phyloP scores from a whole-genome alignment of 768 basidiomycete genomes.

The Leccinum longicurvipes region DNA sequence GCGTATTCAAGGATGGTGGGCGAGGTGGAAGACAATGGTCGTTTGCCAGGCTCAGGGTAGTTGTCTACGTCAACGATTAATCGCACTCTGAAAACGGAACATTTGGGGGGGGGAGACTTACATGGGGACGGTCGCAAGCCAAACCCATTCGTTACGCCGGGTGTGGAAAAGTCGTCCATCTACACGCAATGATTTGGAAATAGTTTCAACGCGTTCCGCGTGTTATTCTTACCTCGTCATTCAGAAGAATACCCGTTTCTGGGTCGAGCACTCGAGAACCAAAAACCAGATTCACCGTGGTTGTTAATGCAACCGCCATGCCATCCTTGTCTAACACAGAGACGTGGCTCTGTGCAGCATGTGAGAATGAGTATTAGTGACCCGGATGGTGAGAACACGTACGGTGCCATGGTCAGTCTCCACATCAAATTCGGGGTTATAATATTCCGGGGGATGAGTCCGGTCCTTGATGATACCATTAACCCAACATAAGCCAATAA shows the following conservation, averaged over 20 bases:
- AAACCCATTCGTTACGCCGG: constrained; percentile 79
- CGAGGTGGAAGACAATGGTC: constrained; percentile 81
- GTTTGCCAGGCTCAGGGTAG: constrained; percentile 84
- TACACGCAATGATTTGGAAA: constrained; percentile 19
- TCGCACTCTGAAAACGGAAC: neutral
- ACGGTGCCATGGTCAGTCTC: constrained; percentile 82
- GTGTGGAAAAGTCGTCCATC: constrained; percentile 93
- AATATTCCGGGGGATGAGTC: constrained; percentile 81
- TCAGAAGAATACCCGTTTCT: constrained; percentile 83
- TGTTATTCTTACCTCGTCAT: constrained; percentile 65
- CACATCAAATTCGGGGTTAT: constrained; percentile 78
- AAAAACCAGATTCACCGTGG: constrained; percentile 87
- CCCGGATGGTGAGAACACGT: neutral
- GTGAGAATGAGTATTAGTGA: constrained; percentile 5
- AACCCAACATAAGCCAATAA: constrained; percentile 5
- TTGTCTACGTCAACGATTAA: constrained; percentile 52
- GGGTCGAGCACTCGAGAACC: constrained; percentile 87
- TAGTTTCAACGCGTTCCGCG: neutral
- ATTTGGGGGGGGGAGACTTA: constrained; percentile 30
- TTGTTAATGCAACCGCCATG: constrained; percentile 84
- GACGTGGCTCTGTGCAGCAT: constrained; percentile 64
- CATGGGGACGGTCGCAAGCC: constrained; percentile 82
- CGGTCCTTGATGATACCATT: constrained; percentile 49
- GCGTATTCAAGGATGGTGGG: constrained; percentile 78
- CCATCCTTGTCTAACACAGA: constrained; percentile 80